These are phyloP conservation scores for Phanerodontia chrysosporium DNA, from an alignment of 768 basidiomycete genomes.

Conservation along the genomic window DNA sequence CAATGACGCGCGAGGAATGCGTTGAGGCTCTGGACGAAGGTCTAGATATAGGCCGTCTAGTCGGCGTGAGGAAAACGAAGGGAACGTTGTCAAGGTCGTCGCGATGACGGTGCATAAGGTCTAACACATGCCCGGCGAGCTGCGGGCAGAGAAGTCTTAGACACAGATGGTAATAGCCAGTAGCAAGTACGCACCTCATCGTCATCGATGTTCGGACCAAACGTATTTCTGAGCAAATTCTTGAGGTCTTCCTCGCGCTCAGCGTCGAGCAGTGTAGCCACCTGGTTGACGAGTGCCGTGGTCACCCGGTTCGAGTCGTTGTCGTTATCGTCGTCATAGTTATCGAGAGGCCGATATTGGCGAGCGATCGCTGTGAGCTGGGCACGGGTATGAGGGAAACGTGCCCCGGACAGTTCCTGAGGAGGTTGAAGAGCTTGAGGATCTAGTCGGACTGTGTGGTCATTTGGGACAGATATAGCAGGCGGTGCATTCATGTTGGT, in stretches of 20 bases:
- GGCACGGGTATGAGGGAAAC: conserved; percentile 81
- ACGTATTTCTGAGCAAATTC: conserved; percentile 61
- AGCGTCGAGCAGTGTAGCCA: conserved; percentile 67
- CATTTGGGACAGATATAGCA: conserved; percentile 22
- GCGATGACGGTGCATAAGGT: conserved; percentile 93
- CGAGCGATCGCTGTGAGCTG: conserved; percentile 72
- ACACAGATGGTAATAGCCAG: neutral
- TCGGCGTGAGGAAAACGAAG: conserved; percentile 78
- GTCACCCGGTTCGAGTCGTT: conserved; percentile 54
- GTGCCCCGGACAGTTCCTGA: conserved; percentile 23
- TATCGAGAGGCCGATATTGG: conserved; percentile 61
- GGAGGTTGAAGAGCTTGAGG: conserved; percentile 12
- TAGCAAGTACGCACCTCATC: conserved; percentile 49
- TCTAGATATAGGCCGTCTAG: conserved; percentile 71
- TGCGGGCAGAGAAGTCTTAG: conserved; percentile 23
- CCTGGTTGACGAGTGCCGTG: conserved; percentile 59
- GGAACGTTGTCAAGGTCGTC: conserved; percentile 83
- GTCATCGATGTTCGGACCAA: conserved; percentile 53
- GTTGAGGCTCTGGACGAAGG: conserved; percentile 78
- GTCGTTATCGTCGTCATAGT: conserved; percentile 48
- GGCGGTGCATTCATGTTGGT: conserved; percentile 21
- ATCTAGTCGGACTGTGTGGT: conserved; percentile 16
- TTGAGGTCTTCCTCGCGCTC: conserved; percentile 91
- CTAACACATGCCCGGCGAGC: conserved; percentile 86
- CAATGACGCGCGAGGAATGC: conserved; percentile 58